phyloP scores from a whole-genome alignment of 106 monocot species.

The Dioscorea alata region DNA sequence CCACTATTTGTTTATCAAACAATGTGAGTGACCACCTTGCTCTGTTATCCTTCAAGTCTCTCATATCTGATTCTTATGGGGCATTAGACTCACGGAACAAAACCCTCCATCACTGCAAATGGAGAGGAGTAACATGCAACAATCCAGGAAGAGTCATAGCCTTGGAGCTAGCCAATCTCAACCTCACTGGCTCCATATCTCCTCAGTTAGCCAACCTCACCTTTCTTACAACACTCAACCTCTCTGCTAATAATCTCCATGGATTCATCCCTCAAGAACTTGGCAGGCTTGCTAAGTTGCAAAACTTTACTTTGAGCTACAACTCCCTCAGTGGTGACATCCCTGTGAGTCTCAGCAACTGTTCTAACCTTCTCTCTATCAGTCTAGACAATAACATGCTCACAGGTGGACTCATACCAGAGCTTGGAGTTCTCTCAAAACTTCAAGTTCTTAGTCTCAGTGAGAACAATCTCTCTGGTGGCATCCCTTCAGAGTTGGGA shows the following conservation, averaged over 20 bases:
- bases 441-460: background rate
- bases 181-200: conserved; percentile 8
- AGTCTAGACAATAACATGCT: conserved; percentile 7
- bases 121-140: conserved; percentile 19
- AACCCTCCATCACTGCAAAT: conserved; percentile 7
- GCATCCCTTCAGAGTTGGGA: conserved; percentile 17
- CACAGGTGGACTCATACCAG: conserved; percentile 4
- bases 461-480: conserved; percentile 18
- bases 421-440: conserved; percentile 3
- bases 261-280: conserved; percentile 14
- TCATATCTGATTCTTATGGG: background rate
- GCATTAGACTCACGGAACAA: conserved; percentile 14
- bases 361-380: background rate
- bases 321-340: conserved; percentile 11
- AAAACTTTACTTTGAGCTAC: background rate
- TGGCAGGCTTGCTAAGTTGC: background rate
- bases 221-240: conserved; percentile 5
- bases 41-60: conserved; percentile 14
- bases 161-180: background rate
- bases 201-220: conserved; percentile 12
- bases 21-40: conserved; percentile 9
- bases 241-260: conserved; percentile 1
- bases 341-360: conserved; percentile 4
- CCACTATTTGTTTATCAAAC: background rate
- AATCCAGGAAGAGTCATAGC: background rate